Conservation (phyloP, 2,329 filamentous ascomycete species). For the Diaporthe sp. region DNA sequence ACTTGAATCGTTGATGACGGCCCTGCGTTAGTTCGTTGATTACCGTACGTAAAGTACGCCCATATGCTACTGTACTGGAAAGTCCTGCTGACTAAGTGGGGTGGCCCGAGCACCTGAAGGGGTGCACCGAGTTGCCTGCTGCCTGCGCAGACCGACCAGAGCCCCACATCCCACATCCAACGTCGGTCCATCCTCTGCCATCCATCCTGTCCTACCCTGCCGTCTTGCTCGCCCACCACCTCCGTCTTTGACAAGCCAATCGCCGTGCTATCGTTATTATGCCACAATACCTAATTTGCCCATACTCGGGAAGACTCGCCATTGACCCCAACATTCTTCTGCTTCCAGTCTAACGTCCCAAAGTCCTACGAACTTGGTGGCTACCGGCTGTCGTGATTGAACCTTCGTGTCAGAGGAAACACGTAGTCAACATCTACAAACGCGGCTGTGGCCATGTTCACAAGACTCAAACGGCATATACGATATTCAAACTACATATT, state of each 20-base stretch:
- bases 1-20: not conserved
- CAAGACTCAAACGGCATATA: conserved; percentile 20
- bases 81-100: not conserved
- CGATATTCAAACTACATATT: conserved; percentile 18
- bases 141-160: conserved; percentile 3
- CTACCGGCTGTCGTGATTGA: not conserved
- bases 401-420: not conserved
- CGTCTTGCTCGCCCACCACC: not conserved
- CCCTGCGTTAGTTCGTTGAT: not conserved
- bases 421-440: conserved; percentile 18
- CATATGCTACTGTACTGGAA: not conserved
- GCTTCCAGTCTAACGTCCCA: not conserved
- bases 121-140: conserved; percentile 13
- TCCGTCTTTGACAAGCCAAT: too few relatives aligned
- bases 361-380: not conserved
- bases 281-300: too few relatives aligned
- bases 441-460: conserved; percentile 16
- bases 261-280: too few relatives aligned
- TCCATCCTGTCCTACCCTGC: not conserved
- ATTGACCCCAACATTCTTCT: not conserved
- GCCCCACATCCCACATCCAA: not conserved
- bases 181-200: not conserved
- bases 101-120: not conserved
- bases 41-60: not conserved
- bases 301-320: not conserved